phyloP scores from a whole-genome alignment of 345 rosid species.

The Garcia nutans region DNA sequence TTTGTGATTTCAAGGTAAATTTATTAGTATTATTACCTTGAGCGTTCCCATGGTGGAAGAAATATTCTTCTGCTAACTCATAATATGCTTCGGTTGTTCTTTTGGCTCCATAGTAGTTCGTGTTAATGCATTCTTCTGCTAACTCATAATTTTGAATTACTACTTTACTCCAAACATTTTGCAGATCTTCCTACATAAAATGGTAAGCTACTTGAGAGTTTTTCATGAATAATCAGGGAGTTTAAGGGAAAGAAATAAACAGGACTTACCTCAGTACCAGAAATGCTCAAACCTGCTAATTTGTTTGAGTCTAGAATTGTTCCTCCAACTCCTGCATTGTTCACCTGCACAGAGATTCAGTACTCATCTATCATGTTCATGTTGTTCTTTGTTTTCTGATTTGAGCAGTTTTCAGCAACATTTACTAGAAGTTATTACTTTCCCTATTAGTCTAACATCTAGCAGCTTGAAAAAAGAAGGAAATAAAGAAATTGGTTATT shows the following conservation, averaged over 20 bases:
- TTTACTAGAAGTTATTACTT: not conserved
- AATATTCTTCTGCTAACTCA: too few species aligned
- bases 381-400: too few species aligned
- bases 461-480: too few species aligned
- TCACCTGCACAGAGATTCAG: conserved; percentile 15
- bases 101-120: conserved; percentile 30
- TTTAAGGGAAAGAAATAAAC: not conserved
- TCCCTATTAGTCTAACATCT: not conserved
- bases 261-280: not conserved
- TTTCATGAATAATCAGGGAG: not conserved
- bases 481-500: not conserved
- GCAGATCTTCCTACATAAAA: conserved; percentile 10
- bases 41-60: conserved; percentile 12
- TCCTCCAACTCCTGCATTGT: conserved; percentile 32
- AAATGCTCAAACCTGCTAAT: not conserved
- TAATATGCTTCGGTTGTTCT: conserved; percentile 23
- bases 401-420: not conserved
- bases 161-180: conserved; percentile 18
- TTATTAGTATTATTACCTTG: not conserved
- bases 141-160: conserved; percentile 2
- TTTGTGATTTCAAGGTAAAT: not conserved
- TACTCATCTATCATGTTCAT: too few species aligned
- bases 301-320: not conserved
- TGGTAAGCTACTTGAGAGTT: not conserved
- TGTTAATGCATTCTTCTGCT: conserved; percentile 25